Base-by-base conservation (phyloP, 352 stramenopile genomes). In the Globisporangium cederbergense region DNA sequence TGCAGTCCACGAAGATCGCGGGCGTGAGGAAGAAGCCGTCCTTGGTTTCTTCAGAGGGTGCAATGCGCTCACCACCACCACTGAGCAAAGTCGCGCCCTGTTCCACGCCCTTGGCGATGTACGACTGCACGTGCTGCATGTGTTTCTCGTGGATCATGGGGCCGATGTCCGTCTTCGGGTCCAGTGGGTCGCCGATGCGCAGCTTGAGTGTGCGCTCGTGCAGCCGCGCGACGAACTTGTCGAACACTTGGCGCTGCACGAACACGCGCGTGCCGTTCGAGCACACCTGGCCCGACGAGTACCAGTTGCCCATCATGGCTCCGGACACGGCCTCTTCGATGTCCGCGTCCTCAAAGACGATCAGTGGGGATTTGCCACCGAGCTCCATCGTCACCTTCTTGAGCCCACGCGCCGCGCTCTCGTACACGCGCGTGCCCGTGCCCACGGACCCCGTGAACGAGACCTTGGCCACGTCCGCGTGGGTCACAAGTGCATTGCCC, bases 341-440 rank as follows among this genome's bases (percentile, higher is more conserved):
- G 58, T 96, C 86, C 0, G 84, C 85, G 62, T 97, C 89, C 3
- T 88, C 79, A 66, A 97, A 93, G 38, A 97, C 77, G 64, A 97
- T 94, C 40, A 95, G 57, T 1, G 90, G 89, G 52, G 79, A 91
- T 72, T 97, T 97, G 47, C 91, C 91, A 51, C 91, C 91, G 1
- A 97, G 78, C 56, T 97, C 91, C 81, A 97, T 92, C 20, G 86
- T 96, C 54, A 94, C 81, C 36, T 91, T 91, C 77, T 97, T 97
- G 18, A 96, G 73, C 14, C 81, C 85, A 4, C 73, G 75, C 2
- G 87, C 88, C 2, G 90, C 89, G 13, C 75, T 68, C 6, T 75
- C 76, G 59, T 90, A 92, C 45, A 98, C 83, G 32, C 71, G 74
- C 30, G 67, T 78, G 1, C 92, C 92, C 1, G 86, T 95, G 1